Evolutionary conservation across 225 moss, liverwort and hornwort genomes (phyloP), one percentile per base, ranked within the genome.

Genomic region (Pleurozium schreberi): DNA sequence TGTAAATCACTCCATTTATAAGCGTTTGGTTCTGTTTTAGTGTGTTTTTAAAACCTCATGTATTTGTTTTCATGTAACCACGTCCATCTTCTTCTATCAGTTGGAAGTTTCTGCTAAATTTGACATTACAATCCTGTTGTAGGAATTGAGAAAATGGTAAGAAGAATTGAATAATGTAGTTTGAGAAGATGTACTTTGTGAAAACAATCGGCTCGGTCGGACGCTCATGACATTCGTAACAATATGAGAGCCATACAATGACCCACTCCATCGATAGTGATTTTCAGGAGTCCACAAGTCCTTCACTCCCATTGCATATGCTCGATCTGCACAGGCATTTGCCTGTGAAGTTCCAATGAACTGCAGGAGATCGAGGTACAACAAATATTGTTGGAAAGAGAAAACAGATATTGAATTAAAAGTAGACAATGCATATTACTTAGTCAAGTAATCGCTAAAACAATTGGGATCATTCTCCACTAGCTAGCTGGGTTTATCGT

Each of bases 281-380:
- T 96, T 96, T 79, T 96, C 94, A 47, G 96, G 97, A 38, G 95
- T 97, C 97, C 96, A 96, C 15, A 97, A 90, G 82, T 96, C 96
- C 2, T 81, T 81, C 81, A 82, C 81, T 22, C 81, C 80, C 80
- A 94, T 16, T 18, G 68, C 75, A 50, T 76, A 33, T 73, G 91
- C 96, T 94, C 89, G 89, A 90, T 95, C 94, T 80, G 96, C 95
- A 88, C 93, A 92, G 38, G 69, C 79, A 87, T 96, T 95, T 49
- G 96, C 88, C 85, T 92, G 87, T 18, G 92, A 91, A 15, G 91
- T 92, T 80, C 96, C 96, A 61, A 94, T 93, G 81, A 95, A 96
- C 96, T 96, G 94, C 74, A 88, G 11, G 20, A 2, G 18, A 14
- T n/a, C 31, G 1, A 10, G 55, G 53, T 49, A 50, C 33, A 75